Conservation (phyloP, 257 asterid genomes). For the Jacaranda mimosifolia region DNA sequence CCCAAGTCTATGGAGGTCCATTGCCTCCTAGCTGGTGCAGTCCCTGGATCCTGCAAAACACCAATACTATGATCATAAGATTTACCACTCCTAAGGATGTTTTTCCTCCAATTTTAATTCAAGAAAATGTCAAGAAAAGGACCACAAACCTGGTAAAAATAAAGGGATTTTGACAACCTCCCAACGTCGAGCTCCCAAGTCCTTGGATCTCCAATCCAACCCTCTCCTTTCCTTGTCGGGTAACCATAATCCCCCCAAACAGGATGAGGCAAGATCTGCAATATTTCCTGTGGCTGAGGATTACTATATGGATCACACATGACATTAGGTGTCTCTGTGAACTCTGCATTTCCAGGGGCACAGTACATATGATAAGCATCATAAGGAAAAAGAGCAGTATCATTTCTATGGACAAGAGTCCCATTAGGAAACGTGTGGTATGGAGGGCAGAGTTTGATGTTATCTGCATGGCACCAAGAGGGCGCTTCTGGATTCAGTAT, state of each 20-base stretch:
- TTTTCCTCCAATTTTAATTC: no score
- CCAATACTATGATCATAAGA: not conserved
- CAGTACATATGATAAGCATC: conserved; percentile 82
- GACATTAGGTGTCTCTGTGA: conserved; percentile 54
- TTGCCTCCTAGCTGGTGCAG: conserved; percentile 63
- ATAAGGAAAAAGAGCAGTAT: conserved; percentile 60
- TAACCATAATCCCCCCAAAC: conserved; percentile 87
- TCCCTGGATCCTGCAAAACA: conserved; percentile 77
- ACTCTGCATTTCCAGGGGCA: conserved; percentile 64
- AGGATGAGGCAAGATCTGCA: conserved; percentile 85
- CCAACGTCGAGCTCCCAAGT: conserved; percentile 86
- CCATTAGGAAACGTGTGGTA: conserved; percentile 78
- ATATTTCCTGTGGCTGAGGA: conserved; percentile 88
- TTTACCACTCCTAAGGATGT: no score
- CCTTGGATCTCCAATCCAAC: conserved; percentile 80
- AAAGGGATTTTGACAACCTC: conserved; percentile 48
- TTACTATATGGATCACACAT: conserved; percentile 82
- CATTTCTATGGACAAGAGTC: conserved; percentile 59
- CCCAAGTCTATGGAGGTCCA: conserved; percentile 82
- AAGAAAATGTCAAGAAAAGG: not conserved
- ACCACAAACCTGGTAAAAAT: conserved; percentile 40
- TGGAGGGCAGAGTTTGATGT: conserved; percentile 67
- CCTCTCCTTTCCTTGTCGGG: conserved; percentile 72
- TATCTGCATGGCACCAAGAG: conserved; percentile 64
- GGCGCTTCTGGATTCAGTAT: conserved; percentile 70